Evolutionary conservation across 2,329 filamentous ascomycete species (phyloP).

Genomic region (Talaromyces sp.): DNA sequence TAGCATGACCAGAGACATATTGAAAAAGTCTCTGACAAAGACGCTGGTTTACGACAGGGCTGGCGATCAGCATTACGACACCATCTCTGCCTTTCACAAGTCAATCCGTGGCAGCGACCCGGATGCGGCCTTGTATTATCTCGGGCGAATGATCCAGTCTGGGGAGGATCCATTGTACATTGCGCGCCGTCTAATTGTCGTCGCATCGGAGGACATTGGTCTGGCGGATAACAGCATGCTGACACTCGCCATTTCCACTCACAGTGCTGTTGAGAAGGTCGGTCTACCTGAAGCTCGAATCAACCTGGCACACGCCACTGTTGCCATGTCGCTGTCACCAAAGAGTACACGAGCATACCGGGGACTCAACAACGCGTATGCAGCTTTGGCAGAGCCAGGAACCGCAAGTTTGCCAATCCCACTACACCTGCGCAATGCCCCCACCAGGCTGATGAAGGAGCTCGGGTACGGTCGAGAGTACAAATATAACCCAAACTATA

Average conservation of each 20-base stretch:
- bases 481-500: slow-evolving; percentile 93
- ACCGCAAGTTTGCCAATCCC: slow-evolving; percentile 78
- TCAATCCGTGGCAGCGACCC: slow-evolving; percentile 82
- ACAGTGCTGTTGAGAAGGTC: slow-evolving; percentile 84
- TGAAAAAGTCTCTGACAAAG: slow-evolving; percentile 81
- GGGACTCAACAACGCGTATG: slow-evolving; percentile 72
- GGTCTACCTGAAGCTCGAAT: slow-evolving; percentile 94
- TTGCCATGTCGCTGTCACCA: slow-evolving; percentile 72
- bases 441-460: slow-evolving; percentile 88
- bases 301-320: slow-evolving; percentile 79
- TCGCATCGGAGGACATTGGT: slow-evolving; percentile 90
- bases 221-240: slow-evolving; percentile 83
- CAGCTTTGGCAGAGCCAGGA: slow-evolving; percentile 75
- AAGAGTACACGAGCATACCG: slow-evolving; percentile 88
- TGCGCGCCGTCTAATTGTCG: slow-evolving; percentile 86
- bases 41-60: slow-evolving; percentile 92
- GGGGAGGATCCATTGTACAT: slow-evolving; percentile 93
- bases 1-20: slow-evolving; percentile 65
- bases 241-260: slow-evolving; percentile 76
- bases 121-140: slow-evolving; percentile 88
- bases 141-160: slow-evolving; percentile 90
- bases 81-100: slow-evolving; percentile 95
- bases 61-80: slow-evolving; percentile 96
- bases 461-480: slow-evolving; percentile 87
- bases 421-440: slow-evolving; percentile 83